Evolutionary conservation across 2,329 filamentous ascomycete genomes (phyloP), one percentile per base, ranked within the genome.

Genomic region (Neopestalotiopsis sp.): DNA sequence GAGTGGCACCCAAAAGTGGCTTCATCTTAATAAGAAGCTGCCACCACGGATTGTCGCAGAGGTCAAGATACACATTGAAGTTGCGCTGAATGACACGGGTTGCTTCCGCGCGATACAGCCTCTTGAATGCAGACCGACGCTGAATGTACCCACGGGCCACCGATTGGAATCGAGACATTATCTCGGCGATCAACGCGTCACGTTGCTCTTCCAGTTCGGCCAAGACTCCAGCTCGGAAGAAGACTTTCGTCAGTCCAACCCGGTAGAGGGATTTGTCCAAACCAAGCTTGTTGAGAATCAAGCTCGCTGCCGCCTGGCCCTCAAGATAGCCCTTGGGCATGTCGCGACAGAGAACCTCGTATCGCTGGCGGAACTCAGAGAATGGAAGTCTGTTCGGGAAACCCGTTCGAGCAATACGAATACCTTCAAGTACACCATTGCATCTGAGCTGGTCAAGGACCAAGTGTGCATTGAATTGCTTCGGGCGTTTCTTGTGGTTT

Each of bases 391-490:
- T 88, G 78, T 99, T 99, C 65, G 96, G 96, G 79, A 99, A 99
- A 30, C 96, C 96, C 5, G 97, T 99, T 61, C 96, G 90, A 30
- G 96, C 96, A 80, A 99, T 99, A 70, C 96, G 90, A 76, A 99
- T 99, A 71, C 96, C 96, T 82, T 99, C 96, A n/a, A 99, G 86
- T 2, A 99, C 96, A 92, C 96, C 96, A 79, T 99, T 99, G 82
- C 96, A 99, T 66, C 96, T 91, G n/a, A 99, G 85, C 79, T 99
- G 97, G 76, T 99, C 96, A 5, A 99, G 87, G 1, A 99, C 97
- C n/a, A 99, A 88, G 2, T 94, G 89, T 3, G 93, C 94, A 77
- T 92, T 93, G 80, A 98, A 94, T 77, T 95, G 92, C 81, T 99
- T 99, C 0, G 96, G 94, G 30, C 91, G 89, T 82, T 99, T 99